Percentiles rank a stretch among this genome's conserved stretches.
Conservation (phyloP, 2,329 filamentous ascomycete species). For the Aspergillus piperis region DNA sequence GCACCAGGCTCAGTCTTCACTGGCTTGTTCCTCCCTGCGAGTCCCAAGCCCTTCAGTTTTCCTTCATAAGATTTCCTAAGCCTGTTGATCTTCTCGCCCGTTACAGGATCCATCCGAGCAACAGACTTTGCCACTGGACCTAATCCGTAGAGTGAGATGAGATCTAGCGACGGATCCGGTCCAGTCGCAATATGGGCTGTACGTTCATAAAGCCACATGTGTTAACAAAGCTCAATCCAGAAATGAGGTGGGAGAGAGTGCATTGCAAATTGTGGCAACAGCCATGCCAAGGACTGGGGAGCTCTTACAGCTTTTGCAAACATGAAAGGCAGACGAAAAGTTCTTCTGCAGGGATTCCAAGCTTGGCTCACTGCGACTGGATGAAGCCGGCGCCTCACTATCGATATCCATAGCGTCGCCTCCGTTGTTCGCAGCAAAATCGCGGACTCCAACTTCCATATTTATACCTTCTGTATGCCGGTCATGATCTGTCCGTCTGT, state of each 20-base stretch:
- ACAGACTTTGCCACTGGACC: slow-evolving; percentile 59
- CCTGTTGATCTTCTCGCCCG: slow-evolving; percentile 67
- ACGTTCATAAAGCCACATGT: slow-evolving; percentile 30
- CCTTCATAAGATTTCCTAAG: slow-evolving; percentile 58
- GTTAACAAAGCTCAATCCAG: slow-evolving; percentile 46
- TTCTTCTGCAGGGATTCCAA: slow-evolving; percentile 49
- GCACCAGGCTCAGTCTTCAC: slow-evolving; percentile 46
- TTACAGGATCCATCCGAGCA: slow-evolving; percentile 59
- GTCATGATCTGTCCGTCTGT: slow-evolving; percentile 40
- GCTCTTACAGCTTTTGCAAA: slow-evolving; percentile 54
- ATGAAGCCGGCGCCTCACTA: slow-evolving; percentile 24
- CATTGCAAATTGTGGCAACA: slow-evolving; percentile 31
- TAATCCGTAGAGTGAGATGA: slow-evolving; percentile 61
- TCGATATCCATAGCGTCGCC: slow-evolving; percentile 45
- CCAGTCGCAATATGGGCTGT: slow-evolving; percentile 52
- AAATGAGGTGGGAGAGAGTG: slow-evolving; percentile 27
- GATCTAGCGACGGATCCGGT: slow-evolving; percentile 60
- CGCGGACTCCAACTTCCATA: slow-evolving; percentile 21
- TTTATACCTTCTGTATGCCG: slow-evolving; percentile 25
- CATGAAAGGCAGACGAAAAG: slow-evolving; percentile 50
- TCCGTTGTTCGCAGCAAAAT: slow-evolving; percentile 21
- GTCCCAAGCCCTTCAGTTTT: slow-evolving; percentile 49
- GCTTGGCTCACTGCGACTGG: slow-evolving; percentile 32
- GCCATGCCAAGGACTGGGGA: slow-evolving; percentile 41
- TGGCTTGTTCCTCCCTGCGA: slow-evolving; percentile 52